Evolutionary conservation across 345 rosid species (phyloP).

Genomic region (Pelargonium nanum): DNA sequence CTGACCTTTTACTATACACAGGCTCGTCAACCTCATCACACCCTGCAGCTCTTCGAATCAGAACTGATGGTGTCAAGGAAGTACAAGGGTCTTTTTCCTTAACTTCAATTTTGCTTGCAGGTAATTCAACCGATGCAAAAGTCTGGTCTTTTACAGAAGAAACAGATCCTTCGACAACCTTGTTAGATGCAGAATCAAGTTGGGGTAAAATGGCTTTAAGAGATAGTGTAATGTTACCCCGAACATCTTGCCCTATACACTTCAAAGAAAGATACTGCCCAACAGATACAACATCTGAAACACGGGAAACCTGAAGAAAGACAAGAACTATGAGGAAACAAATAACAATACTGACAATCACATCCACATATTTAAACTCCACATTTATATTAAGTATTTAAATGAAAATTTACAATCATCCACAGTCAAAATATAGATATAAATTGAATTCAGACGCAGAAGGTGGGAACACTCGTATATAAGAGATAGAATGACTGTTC

Average conservation of each 20-base stretch:
- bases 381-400: not conserved
- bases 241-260: constrained; percentile 93
- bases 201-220: constrained; percentile 48
- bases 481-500: no score
- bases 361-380: not conserved
- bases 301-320: constrained; percentile 55
- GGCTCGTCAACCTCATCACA: constrained; percentile 74
- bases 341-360: not conserved
- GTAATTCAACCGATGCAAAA: constrained; percentile 18
- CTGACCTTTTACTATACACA: constrained; percentile 21
- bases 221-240: constrained; percentile 88
- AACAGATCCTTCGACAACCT: constrained; percentile 24
- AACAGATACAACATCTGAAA: constrained; percentile 65
- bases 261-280: constrained; percentile 68
- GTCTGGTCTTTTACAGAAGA: constrained; percentile 23
- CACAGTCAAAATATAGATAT: not conserved
- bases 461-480: no score
- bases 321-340: not conserved
- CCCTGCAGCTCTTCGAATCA: constrained; percentile 74
- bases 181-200: constrained; percentile 17
- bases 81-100: constrained; percentile 13
- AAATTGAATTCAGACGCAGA: not conserved
- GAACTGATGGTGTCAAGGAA: constrained; percentile 41
- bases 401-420: not conserved
- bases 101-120: constrained; percentile 9